Evolutionary conservation across 495 filamentous ascomycete species (phyloP), one percentile per base, ranked within the genome.

Genomic region (Pyrenula massariospora): DNA sequence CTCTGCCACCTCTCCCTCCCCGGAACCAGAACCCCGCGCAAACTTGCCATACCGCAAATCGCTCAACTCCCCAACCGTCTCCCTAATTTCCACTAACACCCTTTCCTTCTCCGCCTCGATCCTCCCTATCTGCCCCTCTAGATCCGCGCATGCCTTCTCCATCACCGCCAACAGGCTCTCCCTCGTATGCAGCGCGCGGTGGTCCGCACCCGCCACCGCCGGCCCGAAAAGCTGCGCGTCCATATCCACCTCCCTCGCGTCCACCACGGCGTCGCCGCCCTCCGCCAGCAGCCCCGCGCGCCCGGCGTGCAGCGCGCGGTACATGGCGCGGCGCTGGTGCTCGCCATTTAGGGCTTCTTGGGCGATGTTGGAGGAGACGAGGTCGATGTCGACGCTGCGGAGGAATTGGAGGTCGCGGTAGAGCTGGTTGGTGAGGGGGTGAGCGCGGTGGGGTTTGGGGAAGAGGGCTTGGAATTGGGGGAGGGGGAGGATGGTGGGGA

Each of bases 1-100:
- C 50, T 86, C 86, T 22, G 81, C 74, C 25, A 84, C 70, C 49
- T 88, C 71, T 56, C 87, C 80, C 19, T 80, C 77, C 22, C 75
- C 70, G 2, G 81, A 70, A 3, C 74, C 69, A 23, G 80, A 74
- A 25, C 74, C 68, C 57, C 84, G 86, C 57, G 78, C 73, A 59
- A 90, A 77, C 54, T 83, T 85, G 36, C 89, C 88, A 62, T 92
- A 93, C 50, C 87, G 84, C 24, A 94, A 76, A 64, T 93, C 89
- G 64, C 88, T 92, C 71, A 95, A 67, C 50, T 81, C 80, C 24
- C 84, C 84, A 25, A 90, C 79, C 0, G 78, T 84, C 25, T 76
- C 71, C 56, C 76, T 75, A 50, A 91, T 77, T 36, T 83, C 76
- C 10, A 76, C 73, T 24, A 90, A 65, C 12, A 90, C 70, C 2